A percentile compares a stretch with the other conserved stretches of the same genome.
These are phyloP conservation scores for Prosopis cineraria DNA, from an alignment of 306 rosid genomes.

Conservation along the genomic window DNA sequence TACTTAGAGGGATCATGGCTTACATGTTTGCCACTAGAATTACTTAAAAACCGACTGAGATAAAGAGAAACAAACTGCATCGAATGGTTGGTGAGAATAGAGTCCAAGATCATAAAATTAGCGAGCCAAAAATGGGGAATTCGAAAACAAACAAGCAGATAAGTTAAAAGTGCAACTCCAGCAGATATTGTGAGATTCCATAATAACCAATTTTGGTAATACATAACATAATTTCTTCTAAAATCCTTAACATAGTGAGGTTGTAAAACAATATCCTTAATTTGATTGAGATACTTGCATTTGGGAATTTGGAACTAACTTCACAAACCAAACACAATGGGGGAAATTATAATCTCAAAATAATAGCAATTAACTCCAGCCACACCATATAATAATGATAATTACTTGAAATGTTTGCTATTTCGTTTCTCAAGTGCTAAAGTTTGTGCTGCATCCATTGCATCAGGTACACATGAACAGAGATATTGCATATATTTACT, in stretches of 20 bases:
- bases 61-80: too few relatives aligned
- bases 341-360: not conserved
- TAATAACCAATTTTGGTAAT: conserved; percentile 16
- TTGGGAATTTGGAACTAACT: conserved; percentile 25
- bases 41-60: too few relatives aligned
- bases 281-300: not conserved
- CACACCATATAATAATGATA: not conserved
- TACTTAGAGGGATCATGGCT: too few relatives aligned
- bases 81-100: too few relatives aligned
- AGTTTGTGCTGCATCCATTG: not conserved
- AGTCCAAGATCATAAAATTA: too few relatives aligned
- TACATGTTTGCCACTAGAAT: too few relatives aligned
- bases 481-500: not conserved
- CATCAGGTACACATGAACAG: not conserved
- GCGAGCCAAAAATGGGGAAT: too few relatives aligned
- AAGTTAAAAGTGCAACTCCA: too few relatives aligned
- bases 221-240: conserved; percentile 38
- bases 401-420: not conserved
- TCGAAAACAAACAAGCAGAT: too few relatives aligned
- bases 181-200: too few relatives aligned
- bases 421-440: not conserved
- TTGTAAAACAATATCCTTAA: conserved; percentile 6
- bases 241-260: conserved; percentile 30
- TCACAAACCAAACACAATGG: not conserved
- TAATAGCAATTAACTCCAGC: not conserved